These are phyloP conservation scores for Carex cristatella DNA, from an alignment of 176 grass and related monocot genomes.

Conservation along the genomic window DNA sequence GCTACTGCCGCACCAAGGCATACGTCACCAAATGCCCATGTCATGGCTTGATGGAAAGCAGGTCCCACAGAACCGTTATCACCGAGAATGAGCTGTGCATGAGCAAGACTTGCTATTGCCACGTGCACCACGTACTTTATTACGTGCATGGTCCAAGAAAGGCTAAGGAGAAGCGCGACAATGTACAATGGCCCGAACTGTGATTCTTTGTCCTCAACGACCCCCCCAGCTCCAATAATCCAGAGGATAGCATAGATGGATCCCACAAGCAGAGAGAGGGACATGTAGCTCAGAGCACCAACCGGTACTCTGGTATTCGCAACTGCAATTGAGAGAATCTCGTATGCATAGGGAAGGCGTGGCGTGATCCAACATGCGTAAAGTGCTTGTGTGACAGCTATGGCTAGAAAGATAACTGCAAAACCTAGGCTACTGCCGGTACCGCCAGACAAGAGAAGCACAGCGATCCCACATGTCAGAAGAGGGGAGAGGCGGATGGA, in stretches of 20 bases:
- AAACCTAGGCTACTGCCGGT: conserved; percentile 44
- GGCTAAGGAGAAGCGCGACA: conserved; percentile 55
- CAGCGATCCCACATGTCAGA: conserved; percentile 37
- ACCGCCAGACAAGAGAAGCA: conserved; percentile 61
- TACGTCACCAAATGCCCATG: conserved; percentile 63
- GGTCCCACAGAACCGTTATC: conserved; percentile 5
- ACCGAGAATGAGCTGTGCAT: conserved; percentile 32
- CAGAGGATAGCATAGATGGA: conserved; percentile 67
- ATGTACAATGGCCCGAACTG: conserved; percentile 45
- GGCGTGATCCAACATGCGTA: conserved; percentile 78
- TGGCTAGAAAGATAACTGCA: conserved; percentile 41
- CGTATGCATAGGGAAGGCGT: conserved; percentile 54
- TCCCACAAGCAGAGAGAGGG: conserved; percentile 44
- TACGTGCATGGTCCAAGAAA: conserved; percentile 79
- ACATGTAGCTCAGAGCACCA: conserved; percentile 28
- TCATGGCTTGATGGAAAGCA: conserved; percentile 38
- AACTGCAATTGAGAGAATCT: conserved; percentile 49
- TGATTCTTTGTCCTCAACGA: conserved; percentile 44
- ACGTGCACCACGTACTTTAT: conserved; percentile 51
- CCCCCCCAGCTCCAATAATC: conserved; percentile 66
- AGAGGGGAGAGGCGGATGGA: conserved; percentile 68
- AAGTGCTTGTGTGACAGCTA: conserved; percentile 41
- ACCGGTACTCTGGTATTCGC: conserved; percentile 34
- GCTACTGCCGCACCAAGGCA: conserved; percentile 61
- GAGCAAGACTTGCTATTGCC: conserved; percentile 56